Evolutionary conservation across 768 basidiomycete species (phyloP).

Genomic region (Hericium alpestre): DNA sequence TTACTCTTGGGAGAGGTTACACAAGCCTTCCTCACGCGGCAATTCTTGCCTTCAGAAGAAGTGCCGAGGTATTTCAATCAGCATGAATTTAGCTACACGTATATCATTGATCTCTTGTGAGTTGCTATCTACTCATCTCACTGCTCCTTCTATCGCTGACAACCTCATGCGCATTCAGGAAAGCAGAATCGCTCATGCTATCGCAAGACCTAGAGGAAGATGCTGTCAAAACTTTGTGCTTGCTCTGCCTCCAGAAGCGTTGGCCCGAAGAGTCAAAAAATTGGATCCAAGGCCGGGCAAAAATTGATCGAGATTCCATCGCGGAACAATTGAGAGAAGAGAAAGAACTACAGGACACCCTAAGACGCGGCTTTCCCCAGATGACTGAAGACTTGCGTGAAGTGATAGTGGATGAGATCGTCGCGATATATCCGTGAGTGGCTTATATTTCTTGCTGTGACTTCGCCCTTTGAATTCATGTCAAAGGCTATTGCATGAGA

Average conservation of each 20-base stretch:
- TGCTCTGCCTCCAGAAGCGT: not conserved
- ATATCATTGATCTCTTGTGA: conserved; percentile 1
- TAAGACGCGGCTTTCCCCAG: too few relatives aligned
- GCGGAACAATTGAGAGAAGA: too few relatives aligned
- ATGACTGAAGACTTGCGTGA: too few relatives aligned
- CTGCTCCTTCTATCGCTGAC: not conserved
- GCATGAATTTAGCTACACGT: not conserved
- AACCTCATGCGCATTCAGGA: not conserved
- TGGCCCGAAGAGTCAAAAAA: not conserved
- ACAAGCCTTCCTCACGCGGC: conserved; percentile 10
- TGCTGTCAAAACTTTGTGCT: not conserved
- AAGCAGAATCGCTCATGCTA: not conserved
- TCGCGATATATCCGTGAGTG: too few relatives aligned
- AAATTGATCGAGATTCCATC: too few relatives aligned
- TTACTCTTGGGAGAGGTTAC: conserved; percentile 10
- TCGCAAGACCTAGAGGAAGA: not conserved
- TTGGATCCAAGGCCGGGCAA: too few relatives aligned
- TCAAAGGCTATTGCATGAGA: not conserved
- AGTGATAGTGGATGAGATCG: too few relatives aligned
- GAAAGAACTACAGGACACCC: too few relatives aligned
- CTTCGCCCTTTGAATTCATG: too few relatives aligned
- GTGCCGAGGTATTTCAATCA: not conserved
- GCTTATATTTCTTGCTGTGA: too few relatives aligned
- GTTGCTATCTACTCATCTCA: not conserved
- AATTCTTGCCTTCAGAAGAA: not conserved